These are phyloP conservation scores for Xylaria telfairii DNA, from an alignment of 495 filamentous ascomycete species.

Conservation along the genomic window DNA sequence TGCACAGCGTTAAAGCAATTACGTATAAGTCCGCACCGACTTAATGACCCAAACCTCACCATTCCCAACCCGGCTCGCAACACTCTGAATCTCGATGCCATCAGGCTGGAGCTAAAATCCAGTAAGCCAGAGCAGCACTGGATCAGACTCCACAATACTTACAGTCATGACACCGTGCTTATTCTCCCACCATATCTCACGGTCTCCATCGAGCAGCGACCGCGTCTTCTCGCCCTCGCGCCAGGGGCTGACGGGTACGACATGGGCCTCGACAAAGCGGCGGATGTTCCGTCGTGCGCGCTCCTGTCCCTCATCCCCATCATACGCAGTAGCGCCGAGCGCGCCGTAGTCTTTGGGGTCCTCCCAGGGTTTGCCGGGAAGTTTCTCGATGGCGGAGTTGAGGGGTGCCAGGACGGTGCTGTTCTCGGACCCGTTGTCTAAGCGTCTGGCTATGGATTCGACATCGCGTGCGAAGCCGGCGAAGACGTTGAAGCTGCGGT, in stretches of 20 bases:
- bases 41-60: conserved; percentile 85
- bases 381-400: conserved; percentile 77
- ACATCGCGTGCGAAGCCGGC: conserved; percentile 85
- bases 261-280: conserved; percentile 86
- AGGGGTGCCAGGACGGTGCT: conserved; percentile 89
- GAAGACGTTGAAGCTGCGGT: conserved; percentile 85
- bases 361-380: conserved; percentile 95
- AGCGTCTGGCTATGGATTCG: conserved; percentile 68
- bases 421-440: conserved; percentile 72
- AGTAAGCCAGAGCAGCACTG: conserved; percentile 25
- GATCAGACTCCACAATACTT: conserved; percentile 37
- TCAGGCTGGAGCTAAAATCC: conserved; percentile 75
- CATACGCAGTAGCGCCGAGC: conserved; percentile 79
- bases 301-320: conserved; percentile 78
- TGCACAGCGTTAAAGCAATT: background rate
- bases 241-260: conserved; percentile 82
- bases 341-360: conserved; percentile 78
- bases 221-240: conserved; percentile 72
- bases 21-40: conserved; percentile 67
- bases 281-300: conserved; percentile 79
- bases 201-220: conserved; percentile 67
- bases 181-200: conserved; percentile 80
- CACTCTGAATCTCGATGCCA: conserved; percentile 71
- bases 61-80: conserved; percentile 78
- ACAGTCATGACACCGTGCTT: conserved; percentile 76